Evolutionary conservation across 2,329 filamentous ascomycete genomes (phyloP), one percentile per base, ranked within the genome.

Genomic region (Sordariomycetes sp.): DNA sequence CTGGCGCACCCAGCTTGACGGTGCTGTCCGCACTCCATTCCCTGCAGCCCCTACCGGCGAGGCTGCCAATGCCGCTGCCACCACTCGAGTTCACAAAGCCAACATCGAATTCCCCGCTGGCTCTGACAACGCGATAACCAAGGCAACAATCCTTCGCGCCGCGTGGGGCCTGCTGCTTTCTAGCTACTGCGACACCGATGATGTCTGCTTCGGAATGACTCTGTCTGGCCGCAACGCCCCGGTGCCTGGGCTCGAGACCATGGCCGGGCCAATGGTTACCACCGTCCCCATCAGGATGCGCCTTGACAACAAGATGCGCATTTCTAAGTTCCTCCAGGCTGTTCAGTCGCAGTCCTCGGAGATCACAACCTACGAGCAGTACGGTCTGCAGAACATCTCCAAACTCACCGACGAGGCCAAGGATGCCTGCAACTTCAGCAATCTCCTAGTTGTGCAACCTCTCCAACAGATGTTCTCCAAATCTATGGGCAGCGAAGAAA

Each of bases 221-320:
- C 23, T 47, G n/a, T 45, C 40, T 1, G 47, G 47, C 4, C 40
- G 47, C 10, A 30, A 48, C 11, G 40, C 40, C 2, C 35, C 40
- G 2, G 41, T 51, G 15, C 19, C 35, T 9, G 46, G 46, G n/a
- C 36, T 50, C 14, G 33, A 38, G 8, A 21, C 16, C 3, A 47
- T 47, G 30, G 28, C 34, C 1, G 47, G 43, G 5, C 45, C 46
- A 14, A 34, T 39, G 11, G 39, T 50, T 15, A 38, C 41, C 15
- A 45, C 43, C 6, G 36, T 42, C 2, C 40, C 40, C n/a, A 21
- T 42, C 7, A 35, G 40, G 7, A 23, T 42, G 20, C 24, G 26
- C 11, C 31, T 40, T 3, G 17, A 34, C 15, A 30, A 29, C 17
- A 15, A 8, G 19, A n/a, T 8, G 16, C 8, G 11, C 12, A 21